Evolutionary conservation across 2,329 filamentous ascomycete species (phyloP), one percentile per base, ranked within the genome.

Genomic region (Aspergillus awamori): DNA sequence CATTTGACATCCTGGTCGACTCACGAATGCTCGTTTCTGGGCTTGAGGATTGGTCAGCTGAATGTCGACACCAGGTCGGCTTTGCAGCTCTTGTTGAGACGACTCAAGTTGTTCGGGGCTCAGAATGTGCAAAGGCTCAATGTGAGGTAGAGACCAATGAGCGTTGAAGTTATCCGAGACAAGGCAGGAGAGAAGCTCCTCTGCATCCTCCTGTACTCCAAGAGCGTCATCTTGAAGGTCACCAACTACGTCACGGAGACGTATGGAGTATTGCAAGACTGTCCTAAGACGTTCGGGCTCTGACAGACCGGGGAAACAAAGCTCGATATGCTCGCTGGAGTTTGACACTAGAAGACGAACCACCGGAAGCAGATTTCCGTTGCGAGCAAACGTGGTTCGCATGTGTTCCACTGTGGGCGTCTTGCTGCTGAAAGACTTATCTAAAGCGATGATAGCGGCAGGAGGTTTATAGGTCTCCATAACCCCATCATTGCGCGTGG

Each of bases 331-430:
- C 60, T 82, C 80, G 41, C 75, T 76, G 1, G 78, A 77, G 62
- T 81, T 82, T n/a, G 78, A 72, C 20, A 81, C 70, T 30, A 81
- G 63, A 6, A 82, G 68, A 58, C 78, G 77, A 48, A 82, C 72
- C 43, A 81, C 76, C 2, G 80, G 80, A 22, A 81, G 67, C 47
- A 79, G 68, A 41, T 66, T 67, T 22, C 69, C 74, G 57, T 72
- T 69, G 4, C 67, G 72, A 61, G 72, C 72, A 67, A 68, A 76
- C 20, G 68, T 77, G 26, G 70, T 78, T 57, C 75, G 72, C 54
- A 80, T 72, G 55, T 77, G 74, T 56, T 76, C 71, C 17, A 80
- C 69, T 11, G 75, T 75, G 20, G 76, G 76, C 39, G 70, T 75
- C 56, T 74, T 74, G 10, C 72, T 69, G 58, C 76, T 73, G 59